Evolutionary conservation across 208 protist species (phyloP).

Genomic region (Trypanosoma theileri): DNA sequence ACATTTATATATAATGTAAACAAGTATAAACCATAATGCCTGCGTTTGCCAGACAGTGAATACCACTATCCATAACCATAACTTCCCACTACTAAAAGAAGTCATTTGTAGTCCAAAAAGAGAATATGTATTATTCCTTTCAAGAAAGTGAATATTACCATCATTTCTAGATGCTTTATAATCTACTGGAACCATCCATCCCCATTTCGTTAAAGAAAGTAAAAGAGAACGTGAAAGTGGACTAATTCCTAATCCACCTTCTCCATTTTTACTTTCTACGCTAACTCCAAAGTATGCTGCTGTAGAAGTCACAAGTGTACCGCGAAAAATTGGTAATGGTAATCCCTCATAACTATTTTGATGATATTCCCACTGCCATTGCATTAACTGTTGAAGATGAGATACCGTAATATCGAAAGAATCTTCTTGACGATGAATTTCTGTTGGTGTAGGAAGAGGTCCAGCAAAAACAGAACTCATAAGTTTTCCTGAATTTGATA

Average conservation of each 20-base stretch:
- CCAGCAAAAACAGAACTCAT: constrained; percentile 37
- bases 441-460: constrained; percentile 44
- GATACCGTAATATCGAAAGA: constrained; percentile 53
- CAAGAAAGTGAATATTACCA: constrained; percentile 17
- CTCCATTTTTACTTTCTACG: neutral
- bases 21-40: constrained; percentile 11
- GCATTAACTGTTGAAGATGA: constrained; percentile 66
- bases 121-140: constrained; percentile 1
- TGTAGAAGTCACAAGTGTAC: constrained; percentile 30
- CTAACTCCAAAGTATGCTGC: constrained; percentile 25
- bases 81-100: neutral
- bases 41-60: constrained; percentile 14
- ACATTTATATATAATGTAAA: constrained; percentile 10
- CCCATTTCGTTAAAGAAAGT: constrained; percentile 49
- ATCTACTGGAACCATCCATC: constrained; percentile 60
- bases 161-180: constrained; percentile 32
- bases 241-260: constrained; percentile 36
- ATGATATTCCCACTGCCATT: constrained; percentile 80
- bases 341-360: constrained; percentile 63
- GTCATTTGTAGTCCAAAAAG: neutral
- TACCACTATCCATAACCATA: constrained; percentile 5
- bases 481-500: neutral
- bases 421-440: constrained; percentile 47
- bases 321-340: constrained; percentile 46
- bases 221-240: constrained; percentile 56